phyloP scores from a whole-genome alignment of 2,329 filamentous ascomycete species.

The Sarocladium brachiariae region DNA sequence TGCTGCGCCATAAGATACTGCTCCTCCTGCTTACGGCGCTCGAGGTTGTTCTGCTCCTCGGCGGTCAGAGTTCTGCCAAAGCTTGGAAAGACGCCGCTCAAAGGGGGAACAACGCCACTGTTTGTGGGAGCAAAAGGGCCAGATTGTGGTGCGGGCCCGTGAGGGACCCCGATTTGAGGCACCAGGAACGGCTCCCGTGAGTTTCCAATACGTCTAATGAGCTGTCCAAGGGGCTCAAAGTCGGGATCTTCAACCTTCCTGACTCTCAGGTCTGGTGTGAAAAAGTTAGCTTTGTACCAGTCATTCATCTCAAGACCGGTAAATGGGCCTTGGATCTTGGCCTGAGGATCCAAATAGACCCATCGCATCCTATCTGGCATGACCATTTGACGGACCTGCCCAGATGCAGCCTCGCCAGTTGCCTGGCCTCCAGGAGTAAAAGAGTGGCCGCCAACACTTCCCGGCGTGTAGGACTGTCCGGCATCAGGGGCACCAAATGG shows the following conservation, averaged over 20 bases:
- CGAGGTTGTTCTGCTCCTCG: slow-evolving; percentile 95
- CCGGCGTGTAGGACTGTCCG: slow-evolving; percentile 21
- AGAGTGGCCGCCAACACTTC: slow-evolving; percentile 21
- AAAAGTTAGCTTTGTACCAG: slow-evolving; percentile 99
- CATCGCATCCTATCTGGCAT: slow-evolving; percentile 99
- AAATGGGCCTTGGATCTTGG: slow-evolving; percentile 87
- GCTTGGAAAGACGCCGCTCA: slow-evolving; percentile 88
- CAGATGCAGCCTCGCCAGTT: slow-evolving; percentile 46
- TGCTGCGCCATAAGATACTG: slow-evolving; percentile 95
- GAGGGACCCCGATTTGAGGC: slow-evolving; percentile 90
- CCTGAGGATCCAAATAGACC: slow-evolving; percentile 95
- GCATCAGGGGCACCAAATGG: slow-evolving; percentile 32
- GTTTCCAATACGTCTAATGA: slow-evolving; percentile 93
- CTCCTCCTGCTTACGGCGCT: slow-evolving; percentile 95
- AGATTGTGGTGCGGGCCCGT: slow-evolving; percentile 61
- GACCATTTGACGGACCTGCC: slow-evolving; percentile 83
- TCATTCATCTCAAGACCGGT: slow-evolving; percentile 98
- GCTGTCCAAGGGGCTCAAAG: slow-evolving; percentile 89
- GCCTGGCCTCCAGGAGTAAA: slow-evolving; percentile 30
- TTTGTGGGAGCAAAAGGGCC: slow-evolving; percentile 42
- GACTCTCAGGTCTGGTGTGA: slow-evolving; percentile 87
- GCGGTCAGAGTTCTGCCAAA: slow-evolving; percentile 95
- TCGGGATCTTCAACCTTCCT: slow-evolving; percentile 91
- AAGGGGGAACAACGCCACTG: slow-evolving; percentile 72
- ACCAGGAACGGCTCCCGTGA: slow-evolving; percentile 96